phyloP scores from a whole-genome alignment of 2,329 filamentous ascomycete species.

The Xylariomycetidae sp. region DNA sequence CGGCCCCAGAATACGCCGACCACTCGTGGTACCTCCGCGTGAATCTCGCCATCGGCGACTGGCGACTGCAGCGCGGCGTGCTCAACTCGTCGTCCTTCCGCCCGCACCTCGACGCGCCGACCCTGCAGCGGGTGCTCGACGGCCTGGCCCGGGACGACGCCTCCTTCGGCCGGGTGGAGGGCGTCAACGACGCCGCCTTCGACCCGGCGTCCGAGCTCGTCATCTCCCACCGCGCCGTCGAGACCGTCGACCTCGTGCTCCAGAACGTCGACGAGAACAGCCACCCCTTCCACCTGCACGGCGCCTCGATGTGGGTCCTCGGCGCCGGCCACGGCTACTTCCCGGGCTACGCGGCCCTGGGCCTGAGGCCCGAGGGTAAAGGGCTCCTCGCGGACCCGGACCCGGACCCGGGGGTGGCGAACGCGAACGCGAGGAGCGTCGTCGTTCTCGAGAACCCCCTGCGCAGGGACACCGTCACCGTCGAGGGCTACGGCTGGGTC shows the following conservation, averaged over 20 bases:
- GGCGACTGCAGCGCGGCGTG: conserved; percentile 53
- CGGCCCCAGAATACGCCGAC: conserved; percentile 43
- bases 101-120: conserved; percentile 41
- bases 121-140: conserved; percentile 45
- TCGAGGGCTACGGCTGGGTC: conserved; percentile 46
- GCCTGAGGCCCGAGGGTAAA: conserved; percentile 26
- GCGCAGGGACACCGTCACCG: conserved; percentile 39
- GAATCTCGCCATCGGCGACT: conserved; percentile 56
- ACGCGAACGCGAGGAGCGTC: conserved; percentile 21
- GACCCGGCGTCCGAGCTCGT: conserved; percentile 43
- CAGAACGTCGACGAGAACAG: conserved; percentile 59
- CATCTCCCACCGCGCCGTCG: conserved; percentile 44
- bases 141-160: conserved; percentile 38
- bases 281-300: conserved; percentile 65
- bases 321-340: conserved; percentile 60
- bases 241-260: conserved; percentile 54
- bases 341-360: conserved; percentile 36
- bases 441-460: conserved; percentile 41
- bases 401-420: too few relatives aligned
- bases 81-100: conserved; percentile 54
- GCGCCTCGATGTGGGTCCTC: conserved; percentile 52
- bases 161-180: conserved; percentile 44
- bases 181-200: conserved; percentile 47
- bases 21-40: conserved; percentile 50
- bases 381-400: conserved; percentile 31